Conservation (phyloP, 495 filamentous ascomycete species). For the Neurospora sp. region DNA sequence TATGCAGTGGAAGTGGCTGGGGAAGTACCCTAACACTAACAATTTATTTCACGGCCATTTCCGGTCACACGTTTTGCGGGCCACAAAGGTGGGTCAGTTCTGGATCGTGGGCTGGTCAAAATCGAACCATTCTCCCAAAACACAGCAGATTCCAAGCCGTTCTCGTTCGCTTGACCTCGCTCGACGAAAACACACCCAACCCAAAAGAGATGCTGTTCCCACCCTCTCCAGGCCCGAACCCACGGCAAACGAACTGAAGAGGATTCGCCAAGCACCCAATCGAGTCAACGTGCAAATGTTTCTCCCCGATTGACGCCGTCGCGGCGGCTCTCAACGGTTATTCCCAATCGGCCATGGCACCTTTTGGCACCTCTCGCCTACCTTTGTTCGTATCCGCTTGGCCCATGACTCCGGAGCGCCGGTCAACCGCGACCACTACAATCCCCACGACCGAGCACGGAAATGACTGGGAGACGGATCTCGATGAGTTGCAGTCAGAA, state of each 20-base stretch:
- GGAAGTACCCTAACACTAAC: conserved; percentile 10
- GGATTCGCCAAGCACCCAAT: background rate
- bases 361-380: background rate
- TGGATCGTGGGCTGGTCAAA: background rate
- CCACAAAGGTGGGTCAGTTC: conserved; percentile 3
- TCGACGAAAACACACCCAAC: background rate
- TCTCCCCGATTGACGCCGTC: background rate
- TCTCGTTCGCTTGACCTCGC: background rate
- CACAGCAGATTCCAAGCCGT: background rate
- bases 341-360: background rate
- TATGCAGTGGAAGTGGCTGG: background rate
- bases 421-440: background rate
- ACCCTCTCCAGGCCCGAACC: background rate
- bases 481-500: background rate
- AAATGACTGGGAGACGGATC: background rate
- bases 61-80: conserved; percentile 20
- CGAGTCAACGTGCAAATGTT: background rate
- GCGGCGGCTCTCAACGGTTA: background rate
- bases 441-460: background rate
- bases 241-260: background rate
- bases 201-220: background rate
- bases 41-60: conserved; percentile 8
- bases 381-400: background rate
- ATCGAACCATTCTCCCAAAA: background rate
- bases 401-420: background rate